Evolutionary conservation across 495 filamentous ascomycete species (phyloP).

Genomic region (Lasiosphaeria miniovina): DNA sequence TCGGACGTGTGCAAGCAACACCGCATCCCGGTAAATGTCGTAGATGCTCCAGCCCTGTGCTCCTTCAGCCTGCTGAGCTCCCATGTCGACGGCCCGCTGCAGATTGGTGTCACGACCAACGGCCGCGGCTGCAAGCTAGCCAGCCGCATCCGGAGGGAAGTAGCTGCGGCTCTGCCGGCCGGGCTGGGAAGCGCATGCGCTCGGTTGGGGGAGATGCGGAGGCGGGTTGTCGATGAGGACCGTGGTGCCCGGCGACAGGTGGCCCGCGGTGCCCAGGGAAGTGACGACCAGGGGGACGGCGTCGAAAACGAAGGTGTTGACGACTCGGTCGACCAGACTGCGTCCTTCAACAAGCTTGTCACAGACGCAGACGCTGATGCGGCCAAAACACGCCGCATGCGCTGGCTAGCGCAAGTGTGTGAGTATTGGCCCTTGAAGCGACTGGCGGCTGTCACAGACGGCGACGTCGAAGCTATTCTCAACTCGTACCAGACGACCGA

Average conservation of each 20-base stretch:
- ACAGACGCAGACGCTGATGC: constrained; percentile 68
- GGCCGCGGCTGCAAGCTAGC: constrained; percentile 94
- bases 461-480: constrained; percentile 71
- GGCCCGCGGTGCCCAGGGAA: constrained; percentile 38
- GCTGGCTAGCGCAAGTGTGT: constrained; percentile 94
- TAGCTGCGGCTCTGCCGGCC: constrained; percentile 71
- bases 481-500: constrained; percentile 52
- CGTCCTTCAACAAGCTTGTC: constrained; percentile 81
- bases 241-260: constrained; percentile 35
- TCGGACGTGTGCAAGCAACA: constrained; percentile 71
- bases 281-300: constrained; percentile 26
- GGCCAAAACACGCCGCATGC: constrained; percentile 74
- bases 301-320: constrained; percentile 68
- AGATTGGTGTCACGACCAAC: constrained; percentile 94
- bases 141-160: constrained; percentile 82
- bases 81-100: constrained; percentile 84
- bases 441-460: constrained; percentile 73
- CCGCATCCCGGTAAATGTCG: constrained; percentile 88
- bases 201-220: constrained; percentile 71
- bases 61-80: constrained; percentile 87
- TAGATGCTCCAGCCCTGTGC: constrained; percentile 84
- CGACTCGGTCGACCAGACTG: constrained; percentile 77
- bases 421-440: constrained; percentile 95
- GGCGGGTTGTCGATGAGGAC: constrained; percentile 68
- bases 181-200: constrained; percentile 83